phyloP scores from a whole-genome alignment of 2,329 filamentous ascomycete genomes.

The Botrytis sinoallii region DNA sequence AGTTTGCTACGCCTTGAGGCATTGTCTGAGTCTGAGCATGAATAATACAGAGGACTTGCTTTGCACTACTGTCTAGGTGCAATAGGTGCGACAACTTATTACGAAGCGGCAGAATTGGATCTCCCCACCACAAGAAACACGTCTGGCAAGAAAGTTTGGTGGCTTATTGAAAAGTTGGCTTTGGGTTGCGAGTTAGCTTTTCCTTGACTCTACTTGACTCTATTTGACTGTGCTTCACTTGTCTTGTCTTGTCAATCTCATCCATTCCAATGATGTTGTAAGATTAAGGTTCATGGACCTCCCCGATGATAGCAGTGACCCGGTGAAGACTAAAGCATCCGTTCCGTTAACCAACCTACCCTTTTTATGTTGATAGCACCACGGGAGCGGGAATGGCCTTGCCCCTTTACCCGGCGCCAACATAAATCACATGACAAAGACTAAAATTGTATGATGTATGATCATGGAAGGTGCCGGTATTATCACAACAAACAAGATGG shows the following conservation, averaged over 20 bases:
- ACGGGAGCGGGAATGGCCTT: background rate
- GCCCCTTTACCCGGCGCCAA: background rate
- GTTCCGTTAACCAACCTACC: background rate
- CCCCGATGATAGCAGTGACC: background rate
- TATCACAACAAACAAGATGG: background rate
- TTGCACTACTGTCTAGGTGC: background rate
- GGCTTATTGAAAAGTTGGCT: background rate
- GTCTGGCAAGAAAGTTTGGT: background rate
- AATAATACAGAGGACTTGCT: background rate
- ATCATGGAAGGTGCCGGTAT: background rate
- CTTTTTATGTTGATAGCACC: background rate
- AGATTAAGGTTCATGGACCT: background rate
- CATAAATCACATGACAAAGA: background rate
- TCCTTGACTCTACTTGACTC: background rate
- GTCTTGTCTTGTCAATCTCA: background rate
- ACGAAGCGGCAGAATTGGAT: conserved; percentile 1
- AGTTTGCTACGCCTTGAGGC: background rate
- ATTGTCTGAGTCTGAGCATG: conserved; percentile 4
- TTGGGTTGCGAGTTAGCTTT: background rate
- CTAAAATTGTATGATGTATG: background rate
- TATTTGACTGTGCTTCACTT: background rate
- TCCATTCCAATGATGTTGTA: background rate
- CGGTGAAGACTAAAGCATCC: background rate
- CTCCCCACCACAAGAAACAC: background rate
- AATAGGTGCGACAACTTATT: background rate